Evolutionary conservation across 2,329 filamentous ascomycete species (phyloP).

Genomic region (Nakataea oryzae): DNA sequence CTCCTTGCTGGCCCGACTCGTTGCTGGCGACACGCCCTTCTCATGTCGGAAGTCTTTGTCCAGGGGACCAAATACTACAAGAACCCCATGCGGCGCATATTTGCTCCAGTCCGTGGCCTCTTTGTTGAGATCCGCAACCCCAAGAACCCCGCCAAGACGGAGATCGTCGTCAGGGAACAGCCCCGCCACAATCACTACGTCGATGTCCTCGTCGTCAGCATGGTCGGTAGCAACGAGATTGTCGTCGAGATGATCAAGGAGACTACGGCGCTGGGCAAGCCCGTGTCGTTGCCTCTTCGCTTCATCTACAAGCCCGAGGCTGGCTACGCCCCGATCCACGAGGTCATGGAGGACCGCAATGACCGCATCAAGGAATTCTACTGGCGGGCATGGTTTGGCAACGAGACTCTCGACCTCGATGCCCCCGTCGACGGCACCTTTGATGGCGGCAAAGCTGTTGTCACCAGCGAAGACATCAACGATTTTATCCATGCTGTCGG

Average conservation of each 20-base stretch:
- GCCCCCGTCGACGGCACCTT: conserved; percentile 79
- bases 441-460: conserved; percentile 76
- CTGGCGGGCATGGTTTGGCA: conserved; percentile 94
- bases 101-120: conserved; percentile 75
- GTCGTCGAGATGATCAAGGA: conserved; percentile 87
- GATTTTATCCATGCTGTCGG: conserved; percentile 99
- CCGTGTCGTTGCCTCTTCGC: conserved; percentile 73
- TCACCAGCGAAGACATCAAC: conserved; percentile 88
- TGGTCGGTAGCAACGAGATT: conserved; percentile 69
- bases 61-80: conserved; percentile 96
- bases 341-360: conserved; percentile 93
- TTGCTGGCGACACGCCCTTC: conserved; percentile 91
- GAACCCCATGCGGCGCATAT: conserved; percentile 88
- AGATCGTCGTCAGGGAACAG: conserved; percentile 80
- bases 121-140: conserved; percentile 81
- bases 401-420: conserved; percentile 74
- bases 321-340: conserved; percentile 93
- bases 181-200: conserved; percentile 76
- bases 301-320: conserved; percentile 94
- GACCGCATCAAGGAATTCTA: conserved; percentile 99
- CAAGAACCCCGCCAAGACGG: conserved; percentile 71
- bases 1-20: conserved; percentile 76
- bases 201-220: conserved; percentile 77
- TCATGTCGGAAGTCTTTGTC: conserved; percentile 86
- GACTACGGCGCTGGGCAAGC: conserved; percentile 71